Percentiles rank a stretch among this genome's conserved stretches.
These are phyloP conservation scores for Rhododendron mucronatum DNA, from an alignment of 148 eudicot species.

Conservation along the genomic window DNA sequence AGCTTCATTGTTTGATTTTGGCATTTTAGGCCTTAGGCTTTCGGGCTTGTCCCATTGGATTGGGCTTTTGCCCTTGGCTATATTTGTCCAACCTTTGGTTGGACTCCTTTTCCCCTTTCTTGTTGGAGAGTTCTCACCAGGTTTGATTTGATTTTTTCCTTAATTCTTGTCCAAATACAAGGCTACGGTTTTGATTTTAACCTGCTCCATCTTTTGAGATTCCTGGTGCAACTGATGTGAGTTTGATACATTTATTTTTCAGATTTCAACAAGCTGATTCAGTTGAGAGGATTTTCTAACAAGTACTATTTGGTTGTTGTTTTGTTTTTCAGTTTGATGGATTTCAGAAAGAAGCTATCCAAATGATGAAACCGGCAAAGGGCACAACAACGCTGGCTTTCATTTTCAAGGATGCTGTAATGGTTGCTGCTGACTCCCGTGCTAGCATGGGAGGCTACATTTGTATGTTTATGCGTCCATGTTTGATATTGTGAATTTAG, in stretches of 20 bases:
- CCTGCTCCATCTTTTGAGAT: conserved; percentile 44
- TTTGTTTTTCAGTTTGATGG: conserved; percentile 61
- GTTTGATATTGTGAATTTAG: background rate
- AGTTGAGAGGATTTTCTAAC: background rate
- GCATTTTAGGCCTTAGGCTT: too few relatives aligned
- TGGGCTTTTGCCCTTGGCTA: too few relatives aligned
- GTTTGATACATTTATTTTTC: conserved; percentile 8
- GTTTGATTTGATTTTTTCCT: too few relatives aligned
- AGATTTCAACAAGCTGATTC: background rate
- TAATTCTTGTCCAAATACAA: too few relatives aligned
- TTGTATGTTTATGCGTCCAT: conserved; percentile 28
- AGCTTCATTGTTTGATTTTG: too few relatives aligned
- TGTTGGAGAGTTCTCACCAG: too few relatives aligned
- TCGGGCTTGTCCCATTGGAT: too few relatives aligned
- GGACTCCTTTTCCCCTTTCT: too few relatives aligned
- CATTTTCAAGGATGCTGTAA: conserved; percentile 89
- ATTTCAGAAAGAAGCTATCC: conserved; percentile 75
- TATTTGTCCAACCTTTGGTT: too few relatives aligned
- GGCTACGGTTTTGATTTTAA: too few relatives aligned
- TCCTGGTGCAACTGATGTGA: conserved; percentile 58
- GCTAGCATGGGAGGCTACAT: conserved; percentile 99
- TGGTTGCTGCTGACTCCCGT: conserved; percentile 97
- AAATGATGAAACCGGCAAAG: conserved; percentile 94
- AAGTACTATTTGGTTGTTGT: background rate
- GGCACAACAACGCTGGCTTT: conserved; percentile 93